Conservation (phyloP, 2,329 filamentous ascomycete species). For the Hypoxylon rubiginosum region DNA sequence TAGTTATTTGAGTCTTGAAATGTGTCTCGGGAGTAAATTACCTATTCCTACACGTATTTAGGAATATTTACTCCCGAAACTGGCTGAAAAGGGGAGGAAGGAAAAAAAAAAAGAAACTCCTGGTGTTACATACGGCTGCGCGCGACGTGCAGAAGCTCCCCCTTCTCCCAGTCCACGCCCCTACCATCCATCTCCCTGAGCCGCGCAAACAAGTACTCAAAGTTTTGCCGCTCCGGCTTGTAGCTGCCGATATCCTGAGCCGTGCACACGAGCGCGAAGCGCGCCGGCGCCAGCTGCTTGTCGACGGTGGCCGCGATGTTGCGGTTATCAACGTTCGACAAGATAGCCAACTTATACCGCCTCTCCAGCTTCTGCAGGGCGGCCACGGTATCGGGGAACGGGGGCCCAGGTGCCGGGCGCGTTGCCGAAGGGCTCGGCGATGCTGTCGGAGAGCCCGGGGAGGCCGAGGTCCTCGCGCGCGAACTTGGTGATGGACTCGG, state of each 20-base stretch:
- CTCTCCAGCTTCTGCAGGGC: slow-evolving; percentile 64
- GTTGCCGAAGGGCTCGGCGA: slow-evolving; percentile 64
- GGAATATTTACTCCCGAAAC: too few relatives aligned
- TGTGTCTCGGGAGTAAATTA: too few relatives aligned
- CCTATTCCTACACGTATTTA: too few relatives aligned
- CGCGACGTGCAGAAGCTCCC: slow-evolving; percentile 75
- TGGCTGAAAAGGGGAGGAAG: too few relatives aligned
- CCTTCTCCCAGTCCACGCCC: slow-evolving; percentile 62
- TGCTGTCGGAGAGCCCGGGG: slow-evolving; percentile 51
- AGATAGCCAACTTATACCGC: slow-evolving; percentile 70
- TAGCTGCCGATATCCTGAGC: slow-evolving; percentile 79
- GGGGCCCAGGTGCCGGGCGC: slow-evolving; percentile 67
- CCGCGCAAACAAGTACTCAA: slow-evolving; percentile 72
- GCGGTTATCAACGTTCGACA: slow-evolving; percentile 63
- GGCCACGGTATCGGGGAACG: slow-evolving; percentile 69
- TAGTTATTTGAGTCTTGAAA: too few relatives aligned
- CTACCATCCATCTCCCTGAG: slow-evolving; percentile 62
- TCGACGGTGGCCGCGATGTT: slow-evolving; percentile 49
- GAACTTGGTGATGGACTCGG: slow-evolving; percentile 61
- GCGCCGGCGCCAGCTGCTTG: slow-evolving; percentile 61
- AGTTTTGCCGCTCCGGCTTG: slow-evolving; percentile 76
- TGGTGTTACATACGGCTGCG: too few relatives aligned
- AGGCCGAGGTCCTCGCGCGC: slow-evolving; percentile 60
- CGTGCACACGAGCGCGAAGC: slow-evolving; percentile 74
- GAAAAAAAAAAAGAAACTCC: too few relatives aligned